Percentiles rank a stretch among this genome's conserved stretches.
Conservation (phyloP, 1,139 yeast genomes). For the Sugiyamaella xylanicola region DNA sequence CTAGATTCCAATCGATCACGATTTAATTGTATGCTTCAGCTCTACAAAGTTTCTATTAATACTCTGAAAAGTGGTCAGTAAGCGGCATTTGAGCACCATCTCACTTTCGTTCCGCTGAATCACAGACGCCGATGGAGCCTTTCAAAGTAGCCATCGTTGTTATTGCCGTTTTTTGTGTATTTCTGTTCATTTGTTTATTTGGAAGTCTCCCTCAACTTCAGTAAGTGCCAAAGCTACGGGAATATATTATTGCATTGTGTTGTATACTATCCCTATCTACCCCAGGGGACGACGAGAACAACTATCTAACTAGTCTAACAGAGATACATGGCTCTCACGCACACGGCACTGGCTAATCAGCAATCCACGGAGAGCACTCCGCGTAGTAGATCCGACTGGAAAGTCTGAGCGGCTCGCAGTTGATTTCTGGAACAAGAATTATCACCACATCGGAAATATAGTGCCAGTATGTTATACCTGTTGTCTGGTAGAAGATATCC, state of each 20-base stretch:
- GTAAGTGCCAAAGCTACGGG: no score
- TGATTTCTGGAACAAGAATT: constrained; percentile 6
- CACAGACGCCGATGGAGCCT: background rate
- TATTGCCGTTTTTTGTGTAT: constrained; percentile 31
- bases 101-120: no score
- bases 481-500: no score
- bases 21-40: no score
- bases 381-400: constrained; percentile 15
- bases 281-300: constrained; percentile 5
- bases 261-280: no score
- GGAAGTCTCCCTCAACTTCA: constrained; percentile 58
- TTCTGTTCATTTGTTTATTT: constrained; percentile 46
- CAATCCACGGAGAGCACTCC: constrained; percentile 5
- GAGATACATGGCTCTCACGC: constrained; percentile 24
- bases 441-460: constrained; percentile 13
- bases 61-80: no score
- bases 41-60: no score
- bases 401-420: constrained; percentile 4
- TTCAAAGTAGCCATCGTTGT: constrained; percentile 21
- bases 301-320: background rate
- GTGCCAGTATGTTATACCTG: background rate
- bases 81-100: no score
- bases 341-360: constrained; percentile 22
- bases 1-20: no score
- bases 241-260: no score